Evolutionary conservation across 2,329 filamentous ascomycete genomes (phyloP).

Genomic region (Sporothrix brasiliensis): DNA sequence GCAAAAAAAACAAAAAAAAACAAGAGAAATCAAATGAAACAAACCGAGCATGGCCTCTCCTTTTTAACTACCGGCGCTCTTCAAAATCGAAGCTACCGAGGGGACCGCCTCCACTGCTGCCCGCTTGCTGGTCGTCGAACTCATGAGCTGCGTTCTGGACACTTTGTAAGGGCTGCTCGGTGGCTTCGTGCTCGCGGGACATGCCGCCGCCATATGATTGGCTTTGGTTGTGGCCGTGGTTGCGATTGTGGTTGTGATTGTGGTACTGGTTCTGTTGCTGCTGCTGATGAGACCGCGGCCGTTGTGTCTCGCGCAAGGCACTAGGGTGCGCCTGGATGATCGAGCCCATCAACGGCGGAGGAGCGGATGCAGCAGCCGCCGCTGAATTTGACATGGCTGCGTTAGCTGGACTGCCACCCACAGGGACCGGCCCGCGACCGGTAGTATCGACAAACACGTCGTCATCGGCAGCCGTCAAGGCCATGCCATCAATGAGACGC

Average conservation of each 20-base stretch:
- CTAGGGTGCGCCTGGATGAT: slow-evolving; percentile 45
- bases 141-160: not conserved
- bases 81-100: slow-evolving; percentile 9
- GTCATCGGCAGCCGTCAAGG: slow-evolving; percentile 49
- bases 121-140: slow-evolving; percentile 53
- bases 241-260: slow-evolving; percentile 23
- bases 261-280: slow-evolving; percentile 36
- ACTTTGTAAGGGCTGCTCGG: slow-evolving; percentile 64
- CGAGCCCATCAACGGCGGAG: slow-evolving; percentile 22
- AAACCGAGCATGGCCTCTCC: not conserved
- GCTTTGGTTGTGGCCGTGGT: not conserved
- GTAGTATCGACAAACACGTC: slow-evolving; percentile 67
- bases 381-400: not conserved
- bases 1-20: not conserved
- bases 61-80: slow-evolving; percentile 14
- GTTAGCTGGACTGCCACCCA: slow-evolving; percentile 39
- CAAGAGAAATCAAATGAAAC: not conserved
- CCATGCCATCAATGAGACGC: slow-evolving; percentile 68
- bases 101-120: not conserved
- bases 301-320: slow-evolving; percentile 45
- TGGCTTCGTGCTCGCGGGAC: slow-evolving; percentile 52
- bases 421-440: slow-evolving; percentile 58
- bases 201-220: slow-evolving; percentile 28
- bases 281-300: slow-evolving; percentile 41
- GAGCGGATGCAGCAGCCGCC: not conserved